phyloP scores from a whole-genome alignment of 345 rosid species.

The Salix exigua region DNA sequence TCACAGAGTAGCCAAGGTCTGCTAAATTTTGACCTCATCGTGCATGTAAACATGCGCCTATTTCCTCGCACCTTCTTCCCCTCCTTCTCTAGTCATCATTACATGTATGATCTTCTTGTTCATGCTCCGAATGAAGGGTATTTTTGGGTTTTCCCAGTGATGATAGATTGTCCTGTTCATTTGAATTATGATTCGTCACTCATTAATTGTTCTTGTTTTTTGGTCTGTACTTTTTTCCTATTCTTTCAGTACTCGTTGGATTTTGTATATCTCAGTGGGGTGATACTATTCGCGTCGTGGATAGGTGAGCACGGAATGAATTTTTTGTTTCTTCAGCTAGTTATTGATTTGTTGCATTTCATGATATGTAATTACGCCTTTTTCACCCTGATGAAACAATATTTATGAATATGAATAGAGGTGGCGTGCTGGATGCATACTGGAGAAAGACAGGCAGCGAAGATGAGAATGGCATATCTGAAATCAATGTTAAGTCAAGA shows the following conservation, averaged over 20 bases:
- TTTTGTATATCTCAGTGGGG: slow-evolving; percentile 88
- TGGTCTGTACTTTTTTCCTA: too few species aligned
- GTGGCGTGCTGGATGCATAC: slow-evolving; percentile 99
- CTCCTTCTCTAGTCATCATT: not conserved
- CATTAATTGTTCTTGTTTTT: not conserved
- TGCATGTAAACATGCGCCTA: not conserved
- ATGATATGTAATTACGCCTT: not conserved
- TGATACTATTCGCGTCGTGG: slow-evolving; percentile 87
- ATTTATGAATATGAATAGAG: slow-evolving; percentile 42
- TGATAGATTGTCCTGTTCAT: not conserved
- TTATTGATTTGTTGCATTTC: not conserved
- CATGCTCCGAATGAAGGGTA: not conserved
- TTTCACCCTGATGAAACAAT: not conserved
- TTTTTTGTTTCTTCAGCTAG: not conserved
- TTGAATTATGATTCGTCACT: not conserved
- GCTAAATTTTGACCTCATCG: not conserved
- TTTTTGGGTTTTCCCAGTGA: not conserved
- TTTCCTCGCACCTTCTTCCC: not conserved
- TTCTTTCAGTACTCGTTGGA: slow-evolving; percentile 89
- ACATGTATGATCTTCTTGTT: not conserved
- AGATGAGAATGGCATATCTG: slow-evolving; percentile 90
- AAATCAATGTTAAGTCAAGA: slow-evolving; percentile 86
- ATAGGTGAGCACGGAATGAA: slow-evolving; percentile 41
- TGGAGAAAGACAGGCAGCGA: slow-evolving; percentile 91
- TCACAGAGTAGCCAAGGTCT: slow-evolving; percentile 83